Conservation (phyloP, 345 rosid genomes). For the rapeseed (Brassica napus) region Da-Ae NC_063445.1:55906501-55907000, state of each 20-base stretch:
- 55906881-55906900: not conserved
- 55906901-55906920: not conserved
- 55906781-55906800: not conserved
- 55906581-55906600: conserved; percentile 83
- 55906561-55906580: conserved; percentile 82
- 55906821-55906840: conserved; percentile 3
- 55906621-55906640: conserved; percentile 85
- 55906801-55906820: conserved; percentile 19
- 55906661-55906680: conserved; percentile 65
- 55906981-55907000: not conserved
- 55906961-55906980: not conserved
- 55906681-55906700: conserved; percentile 76
- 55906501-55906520: conserved; percentile 84
- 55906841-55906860: conserved; percentile 5
- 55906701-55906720: conserved; percentile 59
- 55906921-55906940: not conserved
- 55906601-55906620: conserved; percentile 91
- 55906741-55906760: conserved; percentile 17
- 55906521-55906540: conserved; percentile 95
- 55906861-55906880: conserved; percentile 20
- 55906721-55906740: conserved; percentile 14
- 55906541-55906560: conserved; percentile 90
- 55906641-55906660: conserved; percentile 91
- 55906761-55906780: not conserved
- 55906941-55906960: not conserved